Percentiles rank a stretch among this genome's conserved stretches.
phyloP scores from a whole-genome alignment of 805 yeast genomes.

The Myxozyma vanderwaltii region DNA sequence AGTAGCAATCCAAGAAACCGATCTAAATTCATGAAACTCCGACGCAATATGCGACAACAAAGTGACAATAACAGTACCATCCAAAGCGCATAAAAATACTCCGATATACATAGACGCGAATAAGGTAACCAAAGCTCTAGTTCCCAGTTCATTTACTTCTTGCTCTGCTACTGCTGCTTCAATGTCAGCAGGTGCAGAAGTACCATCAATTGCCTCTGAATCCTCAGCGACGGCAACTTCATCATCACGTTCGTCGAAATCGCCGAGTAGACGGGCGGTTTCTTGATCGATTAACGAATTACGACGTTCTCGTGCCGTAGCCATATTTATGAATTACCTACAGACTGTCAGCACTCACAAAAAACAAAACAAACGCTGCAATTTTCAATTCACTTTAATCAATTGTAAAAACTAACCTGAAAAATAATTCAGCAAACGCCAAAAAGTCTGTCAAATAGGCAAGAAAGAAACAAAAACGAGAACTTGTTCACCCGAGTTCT shows the following conservation, averaged over 20 bases:
- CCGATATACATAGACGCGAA: constrained; percentile 42
- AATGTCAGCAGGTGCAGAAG: not conserved
- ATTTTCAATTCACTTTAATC: not conserved
- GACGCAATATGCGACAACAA: constrained; percentile 58
- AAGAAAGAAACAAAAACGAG: no score
- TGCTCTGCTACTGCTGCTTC: constrained; percentile 23
- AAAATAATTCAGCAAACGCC: no score
- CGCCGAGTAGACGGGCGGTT: constrained; percentile 57
- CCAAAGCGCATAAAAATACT: constrained; percentile 53
- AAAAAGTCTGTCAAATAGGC: no score
- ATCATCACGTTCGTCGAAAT: constrained; percentile 36
- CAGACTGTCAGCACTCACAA: not conserved
- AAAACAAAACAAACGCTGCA: not conserved
- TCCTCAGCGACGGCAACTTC: constrained; percentile 9
- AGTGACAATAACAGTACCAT: constrained; percentile 57
- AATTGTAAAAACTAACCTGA: no score
- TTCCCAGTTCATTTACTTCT: constrained; percentile 29
- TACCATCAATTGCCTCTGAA: not conserved
- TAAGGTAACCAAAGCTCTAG: constrained; percentile 28
- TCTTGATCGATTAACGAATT: constrained; percentile 36
- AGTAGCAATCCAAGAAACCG: constrained; percentile 73
- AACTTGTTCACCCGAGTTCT: no score
- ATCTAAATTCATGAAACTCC: constrained; percentile 55
- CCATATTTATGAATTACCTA: constrained; percentile 4
- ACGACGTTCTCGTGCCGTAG: constrained; percentile 30